These are phyloP conservation scores for Tetracladium marchalianum DNA, from an alignment of 495 filamentous ascomycete species.

Conservation along the genomic window DNA sequence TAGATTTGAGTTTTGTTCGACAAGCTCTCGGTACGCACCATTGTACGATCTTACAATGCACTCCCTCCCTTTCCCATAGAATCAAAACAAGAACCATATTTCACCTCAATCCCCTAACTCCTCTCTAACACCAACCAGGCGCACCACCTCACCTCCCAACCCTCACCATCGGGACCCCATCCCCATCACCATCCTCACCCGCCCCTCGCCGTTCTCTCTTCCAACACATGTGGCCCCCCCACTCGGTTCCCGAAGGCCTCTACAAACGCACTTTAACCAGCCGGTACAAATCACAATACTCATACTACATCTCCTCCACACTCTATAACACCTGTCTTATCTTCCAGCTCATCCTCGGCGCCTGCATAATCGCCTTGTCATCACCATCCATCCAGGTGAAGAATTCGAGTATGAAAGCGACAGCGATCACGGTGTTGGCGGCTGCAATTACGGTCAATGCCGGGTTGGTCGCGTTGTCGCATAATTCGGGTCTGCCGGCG, in stretches of 20 bases:
- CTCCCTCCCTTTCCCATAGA: no score
- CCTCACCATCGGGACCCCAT: neutral
- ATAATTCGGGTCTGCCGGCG: constrained; percentile 13
- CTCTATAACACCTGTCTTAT: constrained; percentile 9
- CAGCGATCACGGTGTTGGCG: constrained; percentile 7
- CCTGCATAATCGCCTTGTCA: constrained; percentile 4
- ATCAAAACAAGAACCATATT: no score
- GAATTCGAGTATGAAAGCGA: neutral
- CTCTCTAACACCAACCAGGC: no score
- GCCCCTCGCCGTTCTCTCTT: neutral
- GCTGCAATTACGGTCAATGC: constrained; percentile 13
- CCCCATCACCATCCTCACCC: neutral
- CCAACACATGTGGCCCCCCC: constrained; percentile 3
- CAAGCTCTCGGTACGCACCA: no score
- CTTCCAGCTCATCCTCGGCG: constrained; percentile 11
- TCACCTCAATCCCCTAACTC: no score
- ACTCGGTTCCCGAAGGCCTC: constrained; percentile 6
- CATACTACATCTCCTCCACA: constrained; percentile 2
- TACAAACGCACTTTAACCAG: constrained; percentile 4
- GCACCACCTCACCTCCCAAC: neutral
- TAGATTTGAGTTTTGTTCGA: no score
- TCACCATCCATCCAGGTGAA: neutral
- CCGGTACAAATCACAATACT: neutral
- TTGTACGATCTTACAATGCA: no score
- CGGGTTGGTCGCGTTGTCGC: constrained; percentile 11